A percentile compares a stretch with the other conserved stretches of the same genome.
phyloP scores from a whole-genome alignment of 2,329 filamentous ascomycete genomes.

The Penicillium janthinellum region DNA sequence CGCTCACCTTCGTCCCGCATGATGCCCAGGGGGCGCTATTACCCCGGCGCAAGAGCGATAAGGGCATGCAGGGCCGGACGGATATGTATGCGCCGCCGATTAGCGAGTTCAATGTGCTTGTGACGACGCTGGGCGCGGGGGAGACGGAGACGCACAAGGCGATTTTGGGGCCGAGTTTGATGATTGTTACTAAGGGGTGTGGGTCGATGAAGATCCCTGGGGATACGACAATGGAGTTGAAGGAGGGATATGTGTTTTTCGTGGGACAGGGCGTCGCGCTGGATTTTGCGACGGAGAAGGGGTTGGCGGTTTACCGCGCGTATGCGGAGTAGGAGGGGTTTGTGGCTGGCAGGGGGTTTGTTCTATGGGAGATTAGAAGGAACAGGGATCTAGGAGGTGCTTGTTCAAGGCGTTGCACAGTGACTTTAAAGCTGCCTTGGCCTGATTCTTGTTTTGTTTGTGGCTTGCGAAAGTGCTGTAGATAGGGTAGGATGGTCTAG shows the following conservation, averaged over 20 bases:
- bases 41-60: conserved; percentile 50
- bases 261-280: conserved; percentile 61
- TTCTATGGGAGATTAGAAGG: neutral
- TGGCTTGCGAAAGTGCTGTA: neutral
- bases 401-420: too few species aligned
- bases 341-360: neutral
- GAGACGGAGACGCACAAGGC: conserved; percentile 61
- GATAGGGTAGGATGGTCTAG: neutral
- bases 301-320: conserved; percentile 42
- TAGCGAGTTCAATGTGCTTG: conserved; percentile 71
- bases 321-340: conserved; percentile 12
- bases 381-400: too few species aligned
- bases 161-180: conserved; percentile 63
- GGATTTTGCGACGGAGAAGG: conserved; percentile 48
- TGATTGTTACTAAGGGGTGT: conserved; percentile 63
- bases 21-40: conserved; percentile 59
- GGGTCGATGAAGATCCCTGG: conserved; percentile 60
- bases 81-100: conserved; percentile 66
- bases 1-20: conserved; percentile 66
- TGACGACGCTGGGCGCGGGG: conserved; percentile 57
- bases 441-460: neutral
- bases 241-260: conserved; percentile 67
- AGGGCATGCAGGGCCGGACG: conserved; percentile 62
- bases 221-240: conserved; percentile 54
- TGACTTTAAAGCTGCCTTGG: neutral